phyloP scores from a whole-genome alignment of 176 grass and related monocot genomes.

The Oryza rufipogon region DNA sequence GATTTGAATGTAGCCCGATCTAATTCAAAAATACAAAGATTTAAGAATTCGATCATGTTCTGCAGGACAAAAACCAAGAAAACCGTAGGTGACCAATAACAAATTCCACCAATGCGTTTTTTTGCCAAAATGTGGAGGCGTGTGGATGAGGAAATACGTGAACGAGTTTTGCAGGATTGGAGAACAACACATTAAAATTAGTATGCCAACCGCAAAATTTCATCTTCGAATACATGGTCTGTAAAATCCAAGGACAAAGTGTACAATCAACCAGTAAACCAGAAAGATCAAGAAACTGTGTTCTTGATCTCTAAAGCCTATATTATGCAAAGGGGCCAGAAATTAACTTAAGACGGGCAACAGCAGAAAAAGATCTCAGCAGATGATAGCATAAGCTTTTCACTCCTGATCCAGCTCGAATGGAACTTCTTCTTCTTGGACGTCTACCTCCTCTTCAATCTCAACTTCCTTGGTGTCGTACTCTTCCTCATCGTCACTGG shows the following conservation, averaged over 20 bases:
- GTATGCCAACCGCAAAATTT: slow-evolving; percentile 43
- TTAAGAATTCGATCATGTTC: no score
- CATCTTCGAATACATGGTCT: slow-evolving; percentile 20
- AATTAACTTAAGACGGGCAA: neutral
- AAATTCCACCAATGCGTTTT: no score
- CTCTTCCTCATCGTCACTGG: slow-evolving; percentile 80
- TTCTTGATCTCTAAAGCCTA: slow-evolving; percentile 28
- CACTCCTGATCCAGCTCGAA: slow-evolving; percentile 72
- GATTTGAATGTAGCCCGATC: no score
- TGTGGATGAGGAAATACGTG: neutral
- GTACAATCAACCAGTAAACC: slow-evolving; percentile 8
- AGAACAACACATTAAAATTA: neutral
- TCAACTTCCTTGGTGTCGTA: slow-evolving; percentile 93
- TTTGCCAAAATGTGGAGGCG: neutral
- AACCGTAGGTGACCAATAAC: no score
- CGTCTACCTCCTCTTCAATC: slow-evolving; percentile 67
- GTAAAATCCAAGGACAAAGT: slow-evolving; percentile 3
- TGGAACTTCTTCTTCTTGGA: slow-evolving; percentile 59
- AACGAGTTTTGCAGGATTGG: neutral
- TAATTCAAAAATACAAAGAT: no score
- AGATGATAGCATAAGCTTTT: slow-evolving; percentile 31
- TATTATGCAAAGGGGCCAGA: neutral
- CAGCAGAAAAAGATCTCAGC: slow-evolving; percentile 7
- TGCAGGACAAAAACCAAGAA: no score
- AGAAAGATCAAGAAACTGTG: slow-evolving; percentile 33